phyloP scores from a whole-genome alignment of 1,139 yeast genomes.

The Zygosaccharomyces sapae region DNA sequence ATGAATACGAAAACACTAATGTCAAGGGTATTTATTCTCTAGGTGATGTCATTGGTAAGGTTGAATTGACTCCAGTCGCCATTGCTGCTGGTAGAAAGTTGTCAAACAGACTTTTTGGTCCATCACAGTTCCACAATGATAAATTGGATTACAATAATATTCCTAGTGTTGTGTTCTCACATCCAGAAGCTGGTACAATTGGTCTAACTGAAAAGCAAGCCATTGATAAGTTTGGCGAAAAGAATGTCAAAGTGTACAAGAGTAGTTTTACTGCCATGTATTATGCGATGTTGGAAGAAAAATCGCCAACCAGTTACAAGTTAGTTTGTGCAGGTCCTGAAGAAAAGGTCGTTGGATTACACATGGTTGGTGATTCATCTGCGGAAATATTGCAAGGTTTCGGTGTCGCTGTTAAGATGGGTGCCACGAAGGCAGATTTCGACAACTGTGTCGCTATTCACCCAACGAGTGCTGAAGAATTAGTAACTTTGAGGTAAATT shows the following conservation, averaged over 20 bases:
- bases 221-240: constrained; percentile 69
- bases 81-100: constrained; percentile 97
- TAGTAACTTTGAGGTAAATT: constrained; percentile 72
- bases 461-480: constrained; percentile 96
- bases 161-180: constrained; percentile 91
- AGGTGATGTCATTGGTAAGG: constrained; percentile 90
- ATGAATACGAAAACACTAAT: constrained; percentile 82
- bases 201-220: constrained; percentile 84
- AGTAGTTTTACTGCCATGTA: constrained; percentile 88
- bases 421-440: constrained; percentile 93
- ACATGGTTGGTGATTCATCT: constrained; percentile 83
- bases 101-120: constrained; percentile 86
- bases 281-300: constrained; percentile 81
- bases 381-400: constrained; percentile 96
- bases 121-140: constrained; percentile 55
- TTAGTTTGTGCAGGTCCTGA: constrained; percentile 73
- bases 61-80: constrained; percentile 96
- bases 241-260: constrained; percentile 73
- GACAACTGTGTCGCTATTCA: constrained; percentile 97
- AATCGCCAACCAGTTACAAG: constrained; percentile 85
- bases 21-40: constrained; percentile 71
- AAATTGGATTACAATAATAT: constrained; percentile 81
- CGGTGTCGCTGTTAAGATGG: constrained; percentile 96
- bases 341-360: constrained; percentile 94
- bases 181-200: constrained; percentile 94